A percentile compares a stretch with the other conserved stretches of the same genome.
These are phyloP conservation scores for Hemileia vastatrix DNA, from an alignment of 1,284 basidiomycete species.

Conservation along the genomic window DNA sequence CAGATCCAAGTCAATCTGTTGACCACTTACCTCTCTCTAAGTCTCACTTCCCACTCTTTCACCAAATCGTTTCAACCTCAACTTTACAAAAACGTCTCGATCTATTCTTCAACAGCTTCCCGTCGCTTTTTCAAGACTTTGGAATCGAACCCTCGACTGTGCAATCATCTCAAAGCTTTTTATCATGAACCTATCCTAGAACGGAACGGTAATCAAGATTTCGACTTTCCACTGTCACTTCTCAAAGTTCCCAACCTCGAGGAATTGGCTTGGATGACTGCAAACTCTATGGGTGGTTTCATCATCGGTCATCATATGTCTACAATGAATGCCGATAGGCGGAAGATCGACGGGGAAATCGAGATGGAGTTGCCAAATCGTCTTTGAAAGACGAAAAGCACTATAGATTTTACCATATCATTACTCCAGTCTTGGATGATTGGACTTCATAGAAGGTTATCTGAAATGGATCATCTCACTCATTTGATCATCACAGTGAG, in stretches of 20 bases:
- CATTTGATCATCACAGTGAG: slow-evolving; percentile 27
- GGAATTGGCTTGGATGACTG: background rate
- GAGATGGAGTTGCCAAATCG: too few species aligned
- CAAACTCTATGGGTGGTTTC: background rate
- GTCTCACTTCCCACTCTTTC: too few species aligned
- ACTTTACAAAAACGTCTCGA: too few species aligned
- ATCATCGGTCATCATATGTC: background rate
- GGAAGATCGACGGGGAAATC: too few species aligned
- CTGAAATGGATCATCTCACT: slow-evolving; percentile 25
- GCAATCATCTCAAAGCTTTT: background rate
- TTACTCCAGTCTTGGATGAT: slow-evolving; percentile 27
- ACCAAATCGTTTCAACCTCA: too few species aligned
- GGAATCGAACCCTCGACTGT: too few species aligned
- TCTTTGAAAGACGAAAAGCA: too few species aligned
- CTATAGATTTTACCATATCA: slow-evolving; percentile 24
- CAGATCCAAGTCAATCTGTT: too few species aligned
- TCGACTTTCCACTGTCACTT: background rate
- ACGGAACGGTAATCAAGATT: background rate
- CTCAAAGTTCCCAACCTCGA: background rate
- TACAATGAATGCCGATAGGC: background rate
- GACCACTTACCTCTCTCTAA: too few species aligned
- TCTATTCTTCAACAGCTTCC: too few species aligned
- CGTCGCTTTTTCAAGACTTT: too few species aligned
- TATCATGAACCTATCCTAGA: background rate
- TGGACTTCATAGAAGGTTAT: slow-evolving; percentile 27